These are phyloP conservation scores for Podaxis carcinomalis DNA, from an alignment of 768 basidiomycete species.

Conservation along the genomic window DNA sequence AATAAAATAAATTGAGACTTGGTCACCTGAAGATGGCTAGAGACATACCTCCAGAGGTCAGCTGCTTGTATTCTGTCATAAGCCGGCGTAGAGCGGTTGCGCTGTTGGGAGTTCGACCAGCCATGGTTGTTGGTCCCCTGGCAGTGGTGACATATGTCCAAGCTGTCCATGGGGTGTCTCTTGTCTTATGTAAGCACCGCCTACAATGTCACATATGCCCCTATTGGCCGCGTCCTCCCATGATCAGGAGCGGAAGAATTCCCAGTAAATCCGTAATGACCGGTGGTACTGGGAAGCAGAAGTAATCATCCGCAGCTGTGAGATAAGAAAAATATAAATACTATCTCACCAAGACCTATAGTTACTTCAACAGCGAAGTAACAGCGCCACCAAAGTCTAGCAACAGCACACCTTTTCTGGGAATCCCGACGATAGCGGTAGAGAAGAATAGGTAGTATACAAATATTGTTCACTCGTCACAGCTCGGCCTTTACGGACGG, in stretches of 20 bases:
- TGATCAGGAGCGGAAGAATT: not conserved
- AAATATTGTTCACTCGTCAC: not conserved
- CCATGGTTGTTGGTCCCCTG: slow-evolving; percentile 22
- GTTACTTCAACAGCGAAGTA: not conserved
- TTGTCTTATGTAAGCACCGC: slow-evolving; percentile 3
- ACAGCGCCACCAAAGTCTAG: not conserved
- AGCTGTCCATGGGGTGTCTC: not conserved
- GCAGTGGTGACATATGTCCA: not conserved
- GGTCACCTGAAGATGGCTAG: not conserved
- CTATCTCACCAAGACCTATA: not conserved
- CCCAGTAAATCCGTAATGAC: not conserved
- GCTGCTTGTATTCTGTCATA: slow-evolving; percentile 91
- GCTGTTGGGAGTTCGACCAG: slow-evolving; percentile 46
- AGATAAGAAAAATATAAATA: not conserved
- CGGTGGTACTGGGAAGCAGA: not conserved
- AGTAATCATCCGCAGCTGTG: not conserved
- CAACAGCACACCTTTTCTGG: slow-evolving; percentile 3
- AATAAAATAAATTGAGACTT: not conserved
- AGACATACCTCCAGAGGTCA: slow-evolving; percentile 67
- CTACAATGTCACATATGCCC: not conserved
- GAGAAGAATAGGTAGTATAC: not conserved
- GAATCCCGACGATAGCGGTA: not conserved
- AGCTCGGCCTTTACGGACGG: slow-evolving; percentile 9
- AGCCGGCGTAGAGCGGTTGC: slow-evolving; percentile 78
- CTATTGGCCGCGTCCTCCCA: not conserved